Evolutionary conservation across 2,329 filamentous ascomycete genomes (phyloP).

Genomic region (Xylariaceae sp.): DNA sequence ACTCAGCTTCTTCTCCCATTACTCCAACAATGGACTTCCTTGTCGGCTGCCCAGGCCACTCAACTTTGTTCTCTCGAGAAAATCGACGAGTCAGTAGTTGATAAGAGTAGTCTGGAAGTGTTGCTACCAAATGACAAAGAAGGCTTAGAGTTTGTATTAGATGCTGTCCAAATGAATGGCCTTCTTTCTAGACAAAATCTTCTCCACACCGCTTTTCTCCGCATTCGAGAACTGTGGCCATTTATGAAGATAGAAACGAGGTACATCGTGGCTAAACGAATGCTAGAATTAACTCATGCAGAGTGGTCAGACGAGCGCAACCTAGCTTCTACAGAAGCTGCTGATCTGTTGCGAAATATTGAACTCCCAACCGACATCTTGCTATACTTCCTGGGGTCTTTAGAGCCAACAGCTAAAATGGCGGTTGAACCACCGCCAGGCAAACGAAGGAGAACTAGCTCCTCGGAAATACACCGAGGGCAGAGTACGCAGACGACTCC

Average conservation of each 20-base stretch:
- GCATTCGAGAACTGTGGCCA: slow-evolving; percentile 75
- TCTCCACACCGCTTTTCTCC: slow-evolving; percentile 68
- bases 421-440: slow-evolving; percentile 73
- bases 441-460: slow-evolving; percentile 81
- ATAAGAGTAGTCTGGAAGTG: slow-evolving; percentile 55
- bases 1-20: slow-evolving; percentile 78
- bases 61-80: slow-evolving; percentile 54
- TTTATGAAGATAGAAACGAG: slow-evolving; percentile 69
- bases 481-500: slow-evolving; percentile 66
- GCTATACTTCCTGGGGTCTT: slow-evolving; percentile 71
- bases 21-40: slow-evolving; percentile 70
- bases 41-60: slow-evolving; percentile 58
- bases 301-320: slow-evolving; percentile 44
- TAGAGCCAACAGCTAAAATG: slow-evolving; percentile 76
- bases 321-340: slow-evolving; percentile 63
- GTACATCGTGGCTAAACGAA: slow-evolving; percentile 62
- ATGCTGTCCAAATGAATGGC: slow-evolving; percentile 50
- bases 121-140: slow-evolving; percentile 59
- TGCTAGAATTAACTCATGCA: slow-evolving; percentile 67
- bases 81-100: slow-evolving; percentile 49
- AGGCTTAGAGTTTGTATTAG: slow-evolving; percentile 59
- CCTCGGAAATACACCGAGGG: slow-evolving; percentile 67
- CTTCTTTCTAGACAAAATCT: slow-evolving; percentile 59
- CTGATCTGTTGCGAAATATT: slow-evolving; percentile 74
- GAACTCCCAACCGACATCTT: slow-evolving; percentile 77